A percentile compares a stretch with the other conserved stretches of the same genome.
Evolutionary conservation across 805 yeast genomes (phyloP).

Genomic region (Blastobotrys attinorum): DNA sequence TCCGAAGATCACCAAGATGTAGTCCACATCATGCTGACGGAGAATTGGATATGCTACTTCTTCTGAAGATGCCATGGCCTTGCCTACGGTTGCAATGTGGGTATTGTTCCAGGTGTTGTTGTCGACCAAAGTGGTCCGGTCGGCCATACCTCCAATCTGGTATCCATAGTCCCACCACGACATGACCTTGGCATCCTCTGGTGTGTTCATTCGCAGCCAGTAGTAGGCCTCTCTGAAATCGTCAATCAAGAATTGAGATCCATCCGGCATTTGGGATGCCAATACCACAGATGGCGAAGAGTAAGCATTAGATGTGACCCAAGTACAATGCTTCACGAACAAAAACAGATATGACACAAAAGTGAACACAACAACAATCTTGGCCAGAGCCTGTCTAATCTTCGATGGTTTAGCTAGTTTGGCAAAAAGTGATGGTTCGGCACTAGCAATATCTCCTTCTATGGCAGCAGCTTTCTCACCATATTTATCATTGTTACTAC

Average conservation of each 20-base stretch:
- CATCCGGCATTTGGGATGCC: slow-evolving; percentile 77
- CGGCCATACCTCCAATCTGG: slow-evolving; percentile 99
- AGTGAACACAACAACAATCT: slow-evolving; percentile 52
- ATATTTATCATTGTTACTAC: slow-evolving; percentile 9
- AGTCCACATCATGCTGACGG: slow-evolving; percentile 89
- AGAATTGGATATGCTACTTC: slow-evolving; percentile 82
- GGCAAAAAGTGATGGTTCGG: slow-evolving; percentile 18
- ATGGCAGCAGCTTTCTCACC: slow-evolving; percentile 2
- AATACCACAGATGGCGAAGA: slow-evolving; percentile 97
- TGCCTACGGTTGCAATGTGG: slow-evolving; percentile 98
- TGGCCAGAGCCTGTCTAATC: slow-evolving; percentile 37
- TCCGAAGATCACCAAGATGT: slow-evolving; percentile 87
- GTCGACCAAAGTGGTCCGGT: slow-evolving; percentile 95
- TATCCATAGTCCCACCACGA: slow-evolving; percentile 99
- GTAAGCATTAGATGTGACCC: slow-evolving; percentile 94
- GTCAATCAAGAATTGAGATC: slow-evolving; percentile 77
- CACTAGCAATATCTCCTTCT: slow-evolving; percentile 10
- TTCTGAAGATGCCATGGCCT: slow-evolving; percentile 90
- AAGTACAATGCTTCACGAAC: slow-evolving; percentile 91
- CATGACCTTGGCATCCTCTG: slow-evolving; percentile 92
- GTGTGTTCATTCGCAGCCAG: slow-evolving; percentile 97
- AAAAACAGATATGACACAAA: slow-evolving; percentile 66
- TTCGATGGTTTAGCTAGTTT: slow-evolving; percentile 13
- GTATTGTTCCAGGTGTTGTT: slow-evolving; percentile 99
- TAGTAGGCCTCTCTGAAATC: slow-evolving; percentile 98